phyloP scores from a whole-genome alignment of 768 basidiomycete genomes.

The Suillus hirtellus region DNA sequence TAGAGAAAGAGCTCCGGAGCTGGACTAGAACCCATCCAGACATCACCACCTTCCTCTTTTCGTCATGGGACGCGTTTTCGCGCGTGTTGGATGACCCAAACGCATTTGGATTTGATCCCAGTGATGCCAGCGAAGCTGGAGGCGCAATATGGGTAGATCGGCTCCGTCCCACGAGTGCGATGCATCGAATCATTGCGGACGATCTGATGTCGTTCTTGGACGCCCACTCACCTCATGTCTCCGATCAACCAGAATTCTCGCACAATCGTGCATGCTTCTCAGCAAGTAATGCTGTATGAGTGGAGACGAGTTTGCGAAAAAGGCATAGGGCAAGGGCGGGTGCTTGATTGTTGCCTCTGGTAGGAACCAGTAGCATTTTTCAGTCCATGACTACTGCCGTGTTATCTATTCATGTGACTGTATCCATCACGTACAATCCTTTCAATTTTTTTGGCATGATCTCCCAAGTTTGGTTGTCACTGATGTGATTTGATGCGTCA shows the following conservation, averaged over 20 bases:
- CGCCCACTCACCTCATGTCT: neutral
- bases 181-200: constrained; percentile 21
- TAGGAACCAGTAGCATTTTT: neutral
- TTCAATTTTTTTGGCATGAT: neutral
- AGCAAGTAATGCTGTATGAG: constrained; percentile 4
- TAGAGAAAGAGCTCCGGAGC: constrained; percentile 31
- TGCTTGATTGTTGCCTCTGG: constrained; percentile 1
- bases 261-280: neutral
- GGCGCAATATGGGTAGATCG: constrained; percentile 29
- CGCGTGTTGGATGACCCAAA: constrained; percentile 47
- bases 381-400: neutral
- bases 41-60: constrained; percentile 49
- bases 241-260: neutral
- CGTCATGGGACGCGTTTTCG: constrained; percentile 47
- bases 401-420: constrained; percentile 1
- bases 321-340: neutral
- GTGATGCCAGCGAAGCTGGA: constrained; percentile 28
- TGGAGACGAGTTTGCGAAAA: neutral
- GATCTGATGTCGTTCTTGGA: constrained; percentile 11
- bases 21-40: constrained; percentile 47
- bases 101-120: constrained; percentile 6
- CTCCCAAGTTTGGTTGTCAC: neutral
- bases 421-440: neutral
- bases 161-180: constrained; percentile 18
- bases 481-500: neutral